Evolutionary conservation across 169 alveolate species (phyloP), one percentile per base, ranked within the genome.

Genomic region (Plasmodium reichenowi): DNA sequence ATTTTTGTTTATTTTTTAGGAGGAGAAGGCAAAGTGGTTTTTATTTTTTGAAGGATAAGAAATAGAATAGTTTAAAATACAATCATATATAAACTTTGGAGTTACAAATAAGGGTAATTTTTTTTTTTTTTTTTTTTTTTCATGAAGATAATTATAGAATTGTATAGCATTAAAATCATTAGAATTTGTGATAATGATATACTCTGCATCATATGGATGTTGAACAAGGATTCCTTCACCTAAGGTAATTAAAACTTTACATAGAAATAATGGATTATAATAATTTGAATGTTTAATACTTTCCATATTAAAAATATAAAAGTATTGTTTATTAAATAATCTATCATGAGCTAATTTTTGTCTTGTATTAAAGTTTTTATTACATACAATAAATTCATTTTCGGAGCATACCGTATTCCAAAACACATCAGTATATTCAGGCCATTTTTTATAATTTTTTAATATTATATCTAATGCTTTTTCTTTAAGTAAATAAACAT

Each of bases 271-370:
- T 1, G 89, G 72, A 66, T 78, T 76, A 58, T 78, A 78, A 52
- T 78, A 78, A 88, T 86, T 74, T 26, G 87, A 86, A 54, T 62
- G 78, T 75, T 47, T 87, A 56, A 74, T 63, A 72, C 72, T 78
- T 22, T 58, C 80, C 47, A 78, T 78, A 22, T 94, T 94, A 43
- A 92, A 74, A 5, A 94, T 88, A 60, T 76, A 92, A 47, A 94
- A 94, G 56, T 88, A 94, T 64, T 94, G 95, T 63, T 94, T 93
- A 74, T 89, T 90, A 58, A 94, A 94, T 8, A 94, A 88, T 17
- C 96, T 68, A 32, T 93, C 88, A 70, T 94, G 96, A 12, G 96
- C 96, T 68, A 94, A 92, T 76, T 89, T 67, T 70, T 94, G 96
- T 47, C 96, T 72, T 2, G 94, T 88, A 67, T 94, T 94, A 32